These are phyloP conservation scores for Citrus maxima DNA, from an alignment of 345 rosid species.

Conservation along the genomic window DNA sequence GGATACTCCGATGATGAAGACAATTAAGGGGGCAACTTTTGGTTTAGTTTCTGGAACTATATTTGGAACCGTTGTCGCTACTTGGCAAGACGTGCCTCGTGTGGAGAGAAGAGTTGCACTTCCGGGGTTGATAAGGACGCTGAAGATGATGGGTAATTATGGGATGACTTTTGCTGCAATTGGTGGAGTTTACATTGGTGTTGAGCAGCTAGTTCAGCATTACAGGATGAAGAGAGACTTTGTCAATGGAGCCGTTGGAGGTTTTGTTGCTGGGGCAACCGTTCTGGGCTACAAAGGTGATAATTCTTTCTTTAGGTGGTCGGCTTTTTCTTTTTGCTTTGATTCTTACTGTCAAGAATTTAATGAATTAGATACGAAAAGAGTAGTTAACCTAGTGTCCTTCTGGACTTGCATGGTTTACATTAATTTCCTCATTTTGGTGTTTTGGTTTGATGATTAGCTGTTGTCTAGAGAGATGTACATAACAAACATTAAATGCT, in stretches of 20 bases:
- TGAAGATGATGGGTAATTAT: constrained; percentile 94
- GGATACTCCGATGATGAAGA: constrained; percentile 68
- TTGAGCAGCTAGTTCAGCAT: constrained; percentile 81
- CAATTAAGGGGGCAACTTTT: constrained; percentile 76
- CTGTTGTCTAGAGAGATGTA: neutral
- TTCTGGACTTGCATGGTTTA: neutral
- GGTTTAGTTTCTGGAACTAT: constrained; percentile 83
- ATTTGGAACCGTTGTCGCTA: constrained; percentile 86
- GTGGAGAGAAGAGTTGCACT: constrained; percentile 94
- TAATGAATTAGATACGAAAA: neutral
- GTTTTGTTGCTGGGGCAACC: constrained; percentile 92
- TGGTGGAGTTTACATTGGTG: constrained; percentile 97
- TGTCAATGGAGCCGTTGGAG: constrained; percentile 88
- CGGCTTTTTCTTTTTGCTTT: neutral
- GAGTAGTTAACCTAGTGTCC: neutral
- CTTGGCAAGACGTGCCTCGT: constrained; percentile 96
- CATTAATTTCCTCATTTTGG: neutral
- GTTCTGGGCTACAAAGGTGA: constrained; percentile 85
- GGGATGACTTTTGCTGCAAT: constrained; percentile 94
- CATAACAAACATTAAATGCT: neutral
- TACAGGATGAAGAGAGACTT: constrained; percentile 83
- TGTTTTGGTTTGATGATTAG: neutral
- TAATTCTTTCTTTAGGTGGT: neutral
- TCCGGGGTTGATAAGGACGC: constrained; percentile 83
- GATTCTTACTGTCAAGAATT: neutral